Evolutionary conservation across 1,284 basidiomycete species (phyloP), one percentile per base, ranked within the genome.

Genomic region (Cryptococcus deneoformans): DNA sequence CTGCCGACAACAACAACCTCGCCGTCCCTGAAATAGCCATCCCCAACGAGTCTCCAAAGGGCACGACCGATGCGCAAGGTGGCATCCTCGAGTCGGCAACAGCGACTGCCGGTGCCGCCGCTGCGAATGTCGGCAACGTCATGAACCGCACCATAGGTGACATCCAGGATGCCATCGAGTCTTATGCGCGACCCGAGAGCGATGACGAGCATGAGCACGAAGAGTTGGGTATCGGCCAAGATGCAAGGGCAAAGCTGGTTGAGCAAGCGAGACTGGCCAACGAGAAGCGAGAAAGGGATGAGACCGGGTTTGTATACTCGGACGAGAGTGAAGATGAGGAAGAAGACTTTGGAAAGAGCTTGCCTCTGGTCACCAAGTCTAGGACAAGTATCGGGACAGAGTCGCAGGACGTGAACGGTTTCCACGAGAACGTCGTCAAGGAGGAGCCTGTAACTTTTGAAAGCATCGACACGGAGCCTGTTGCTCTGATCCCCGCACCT

Each of bases 61-160:
- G 59, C 34, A 56, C 53, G 12, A 48, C 50, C 39, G 54, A 56
- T 6, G 53, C 56, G n/a, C 36, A 45, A 11, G 63, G 55, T 10
- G 60, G 60, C 5, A 65, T 73, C 3, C 61, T 72, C 37, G 72
- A 74, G 56, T 54, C 70, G n/a, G 63, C 56, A 38, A 59, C 68
- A 3, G 57, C 64, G 16, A 36, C n/a, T n/a, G 47, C 60, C 10
- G 62, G 57, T 43, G 62, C 57, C 3, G 58, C 61, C 6, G 61
- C 65, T 1, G 55, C 51, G 1, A 54, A 39, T 5, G 61, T 54
- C 8, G 56, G 56, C 42, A 75, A 74, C 44, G 85, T 89, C 63
- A 91, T 92, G 88, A 84, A 84, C 50, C 86, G 85, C 1, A 93
- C 91, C 2, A 83, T 93, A 81, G 90, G 88, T 4, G 89, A 93